These are phyloP conservation scores for Epichloe sibirici DNA, from an alignment of 2,329 filamentous ascomycete genomes.

Conservation along the genomic window DNA sequence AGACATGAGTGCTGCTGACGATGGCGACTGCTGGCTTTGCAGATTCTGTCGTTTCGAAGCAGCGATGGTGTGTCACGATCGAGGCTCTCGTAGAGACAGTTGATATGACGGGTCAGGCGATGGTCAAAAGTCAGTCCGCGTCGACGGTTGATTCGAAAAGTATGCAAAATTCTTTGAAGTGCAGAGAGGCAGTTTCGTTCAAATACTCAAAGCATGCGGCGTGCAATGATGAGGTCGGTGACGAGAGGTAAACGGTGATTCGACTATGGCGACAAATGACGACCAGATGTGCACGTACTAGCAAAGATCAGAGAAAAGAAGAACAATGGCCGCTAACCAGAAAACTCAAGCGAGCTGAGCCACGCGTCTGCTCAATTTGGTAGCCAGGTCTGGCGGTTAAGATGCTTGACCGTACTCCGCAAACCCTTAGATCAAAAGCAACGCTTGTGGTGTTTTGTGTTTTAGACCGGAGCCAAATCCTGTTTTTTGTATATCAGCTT, in stretches of 20 bases:
- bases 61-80: not conserved
- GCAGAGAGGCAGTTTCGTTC: not conserved
- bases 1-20: slow-evolving; percentile 17
- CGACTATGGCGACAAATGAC: not conserved
- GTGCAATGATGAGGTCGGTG: not conserved
- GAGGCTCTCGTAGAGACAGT: not conserved
- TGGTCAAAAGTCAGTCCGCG: not conserved
- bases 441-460: not conserved
- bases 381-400: not conserved
- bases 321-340: not conserved
- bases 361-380: not conserved
- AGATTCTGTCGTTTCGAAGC: not conserved
- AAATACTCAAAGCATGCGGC: not conserved
- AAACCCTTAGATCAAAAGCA: not conserved
- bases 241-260: not conserved
- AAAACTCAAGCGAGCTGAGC: not conserved
- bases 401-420: not conserved
- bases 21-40: not conserved
- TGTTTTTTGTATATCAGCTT: no score
- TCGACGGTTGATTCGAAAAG: not conserved
- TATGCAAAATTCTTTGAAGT: not conserved
- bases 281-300: not conserved
- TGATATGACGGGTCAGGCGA: not conserved
- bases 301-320: not conserved
- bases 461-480: no score